These are phyloP conservation scores for Nicotiana rustica DNA, from an alignment of 305 asterid genomes.

Conservation along the genomic window DNA sequence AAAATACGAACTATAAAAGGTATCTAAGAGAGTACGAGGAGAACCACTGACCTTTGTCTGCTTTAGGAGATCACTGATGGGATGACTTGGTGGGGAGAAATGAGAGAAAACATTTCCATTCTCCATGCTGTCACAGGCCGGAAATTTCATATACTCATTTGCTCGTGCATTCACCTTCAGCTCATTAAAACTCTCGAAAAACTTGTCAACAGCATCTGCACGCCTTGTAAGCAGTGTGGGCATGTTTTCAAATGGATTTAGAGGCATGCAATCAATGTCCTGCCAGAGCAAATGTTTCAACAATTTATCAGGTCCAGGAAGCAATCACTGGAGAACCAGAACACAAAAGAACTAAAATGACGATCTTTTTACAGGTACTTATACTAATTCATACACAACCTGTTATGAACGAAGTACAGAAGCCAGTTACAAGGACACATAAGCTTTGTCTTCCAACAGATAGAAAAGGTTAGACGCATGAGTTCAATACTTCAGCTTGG, in stretches of 20 bases:
- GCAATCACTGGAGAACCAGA: constrained; percentile 19
- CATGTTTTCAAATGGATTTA: constrained; percentile 74
- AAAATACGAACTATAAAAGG: background rate
- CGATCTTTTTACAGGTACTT: constrained; percentile 2
- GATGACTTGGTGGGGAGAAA: constrained; percentile 60
- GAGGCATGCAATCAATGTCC: constrained; percentile 98
- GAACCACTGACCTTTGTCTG: constrained; percentile 64
- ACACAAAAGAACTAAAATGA: constrained; percentile 6
- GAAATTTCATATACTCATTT: constrained; percentile 57
- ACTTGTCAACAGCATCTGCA: constrained; percentile 58
- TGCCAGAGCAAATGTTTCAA: constrained; percentile 45
- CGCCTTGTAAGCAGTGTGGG: constrained; percentile 71
- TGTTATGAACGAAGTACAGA: constrained; percentile 20
- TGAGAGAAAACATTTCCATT: constrained; percentile 53
- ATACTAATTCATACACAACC: constrained; percentile 20
- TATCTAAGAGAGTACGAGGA: constrained; percentile 35
- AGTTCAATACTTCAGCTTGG: constrained; percentile 26
- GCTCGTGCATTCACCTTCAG: constrained; percentile 57
- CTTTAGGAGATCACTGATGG: constrained; percentile 55
- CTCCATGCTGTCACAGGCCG: constrained; percentile 61
- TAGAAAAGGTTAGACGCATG: constrained; percentile 21
- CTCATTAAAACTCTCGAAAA: constrained; percentile 65
- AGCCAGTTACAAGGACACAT: constrained; percentile 11
- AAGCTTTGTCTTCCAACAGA: constrained; percentile 13
- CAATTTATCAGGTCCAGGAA: constrained; percentile 25